Percentiles rank a stretch among this genome's conserved stretches.
Evolutionary conservation across 495 filamentous ascomycete species (phyloP).

Genomic region (Rhypophila decipiens): DNA sequence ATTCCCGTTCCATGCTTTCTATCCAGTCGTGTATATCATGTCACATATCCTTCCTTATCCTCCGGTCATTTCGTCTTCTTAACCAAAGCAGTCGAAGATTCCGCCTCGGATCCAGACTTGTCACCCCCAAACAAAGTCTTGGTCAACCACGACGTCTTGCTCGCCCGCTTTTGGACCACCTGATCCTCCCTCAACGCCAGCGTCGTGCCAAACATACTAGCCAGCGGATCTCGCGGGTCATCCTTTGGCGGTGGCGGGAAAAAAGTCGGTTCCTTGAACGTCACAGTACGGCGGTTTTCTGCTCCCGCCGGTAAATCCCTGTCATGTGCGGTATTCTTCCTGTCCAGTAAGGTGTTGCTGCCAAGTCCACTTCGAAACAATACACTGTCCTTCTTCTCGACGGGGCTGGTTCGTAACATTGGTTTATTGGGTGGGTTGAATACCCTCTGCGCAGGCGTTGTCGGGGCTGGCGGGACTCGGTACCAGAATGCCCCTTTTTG

Average conservation of each 20-base stretch:
- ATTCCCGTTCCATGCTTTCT: no score
- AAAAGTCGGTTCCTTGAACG: constrained; percentile 14
- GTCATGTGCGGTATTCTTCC: constrained; percentile 1
- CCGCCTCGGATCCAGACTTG: not conserved
- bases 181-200: constrained; percentile 3
- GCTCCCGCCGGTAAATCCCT: not conserved
- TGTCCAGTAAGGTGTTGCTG: not conserved
- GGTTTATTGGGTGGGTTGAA: constrained; percentile 54
- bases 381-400: constrained; percentile 16
- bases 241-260: constrained; percentile 11
- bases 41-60: not conserved
- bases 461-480: constrained; percentile 59
- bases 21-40: not conserved
- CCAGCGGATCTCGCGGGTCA: constrained; percentile 13
- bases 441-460: constrained; percentile 54
- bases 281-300: not conserved
- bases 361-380: not conserved
- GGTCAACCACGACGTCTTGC: not conserved
- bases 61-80: no score
- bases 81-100: no score
- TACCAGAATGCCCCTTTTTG: constrained; percentile 45
- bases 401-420: constrained; percentile 35
- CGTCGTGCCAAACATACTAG: constrained; percentile 14
- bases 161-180: not conserved
- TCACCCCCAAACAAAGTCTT: not conserved